Evolutionary conservation across 441 rosid genomes (phyloP), one percentile per base, ranked within the genome.

Genomic region (Adansonia rubrostipa): DNA sequence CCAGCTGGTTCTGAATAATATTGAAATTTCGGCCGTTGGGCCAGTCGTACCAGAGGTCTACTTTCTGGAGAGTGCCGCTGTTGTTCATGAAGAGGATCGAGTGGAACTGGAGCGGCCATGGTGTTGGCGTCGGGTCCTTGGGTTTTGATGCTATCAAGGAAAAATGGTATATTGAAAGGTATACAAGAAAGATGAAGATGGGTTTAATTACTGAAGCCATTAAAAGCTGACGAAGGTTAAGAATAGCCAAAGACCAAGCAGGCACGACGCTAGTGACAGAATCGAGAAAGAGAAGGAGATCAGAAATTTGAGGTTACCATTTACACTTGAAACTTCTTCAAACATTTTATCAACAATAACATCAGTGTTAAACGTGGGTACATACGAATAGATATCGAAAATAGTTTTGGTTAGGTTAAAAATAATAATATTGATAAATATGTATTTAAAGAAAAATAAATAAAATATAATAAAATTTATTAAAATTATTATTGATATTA

Each of bases 41-140:
- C 97, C 97, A 95, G 77, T 93, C 98, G 87, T 93, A 95, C 98
- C 99, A 95, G 40, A 95, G 95, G 78, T 95, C 95, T 6, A 85
- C 79, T 81, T 80, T 85, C 82, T 92, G 91, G 53, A 93, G 92
- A 33, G 78, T 73, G n/a, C 96, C 90, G 74, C 84, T 86, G 86
- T 83, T 83, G 84, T 92, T 93, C 96, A 93, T 92, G 80, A 91
- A 77, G 62, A 92, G 78, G 53, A 88, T 5, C 4, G 96, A 84
- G 84, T 92, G 97, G 88, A 94, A 92, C 67, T 92, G 96, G 45
- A 56, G 85, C 15, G 95, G 97, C 98, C 98, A 91, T 28, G 89
- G 61, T 2, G 86, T 68, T 3, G 98, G 98, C 0, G 85, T 82
- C 28, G 97, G 93, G 81, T 80, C 84, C 13, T 44, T 63, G 10